Base-by-base conservation (phyloP, 108 stramenopile species). In the Nitzschia sp. region DNA sequence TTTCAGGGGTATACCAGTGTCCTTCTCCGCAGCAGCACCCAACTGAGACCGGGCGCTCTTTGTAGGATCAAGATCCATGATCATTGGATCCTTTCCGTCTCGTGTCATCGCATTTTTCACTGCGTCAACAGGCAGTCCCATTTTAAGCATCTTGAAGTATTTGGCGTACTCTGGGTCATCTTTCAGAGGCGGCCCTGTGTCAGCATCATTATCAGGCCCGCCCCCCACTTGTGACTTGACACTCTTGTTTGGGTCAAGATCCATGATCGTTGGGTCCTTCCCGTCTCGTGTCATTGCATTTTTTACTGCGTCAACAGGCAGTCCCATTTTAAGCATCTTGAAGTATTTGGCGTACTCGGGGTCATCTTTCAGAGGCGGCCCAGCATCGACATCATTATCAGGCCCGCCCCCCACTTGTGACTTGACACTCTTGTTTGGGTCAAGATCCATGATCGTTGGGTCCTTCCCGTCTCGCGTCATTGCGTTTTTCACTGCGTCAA, bases 271-370 rank as follows among this genome's bases (percentile, higher is more conserved):
- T 26, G 88, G 82, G 58, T 95, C 94, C 31, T 81, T 50, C 8
- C 89, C 87, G 62, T 92, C 94, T 25, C 80, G 73, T 25, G 16
- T 30, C 58, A 90, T 46, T 1, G 90, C 87, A 58, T 88, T 83
- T 64, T 84, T 65, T 0, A 91, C 85, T 1, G 89, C 92, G 16
- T 73, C 88, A 28, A 77, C 68, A 4, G 92, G 87, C 15, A 91
- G 38, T 3, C 89, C 89, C 75, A 89, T 82, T 56, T 71, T 66
- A 8, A 87, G 61, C 89, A 90, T 93, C 68, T 86, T 84, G 62
- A 77, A 90, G 62, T 90, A 90, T 54, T 91, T 91, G 1, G 61
- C 48, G 63, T 85, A 95, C 23, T 73, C 72, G 8, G 82, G 84
- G 60, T 90, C 85, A 62, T 87, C 80, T 32, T 86, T 89, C 44